These are phyloP conservation scores for Colletotrichum theobromicola DNA, from an alignment of 2,329 filamentous ascomycete species.

Conservation along the genomic window DNA sequence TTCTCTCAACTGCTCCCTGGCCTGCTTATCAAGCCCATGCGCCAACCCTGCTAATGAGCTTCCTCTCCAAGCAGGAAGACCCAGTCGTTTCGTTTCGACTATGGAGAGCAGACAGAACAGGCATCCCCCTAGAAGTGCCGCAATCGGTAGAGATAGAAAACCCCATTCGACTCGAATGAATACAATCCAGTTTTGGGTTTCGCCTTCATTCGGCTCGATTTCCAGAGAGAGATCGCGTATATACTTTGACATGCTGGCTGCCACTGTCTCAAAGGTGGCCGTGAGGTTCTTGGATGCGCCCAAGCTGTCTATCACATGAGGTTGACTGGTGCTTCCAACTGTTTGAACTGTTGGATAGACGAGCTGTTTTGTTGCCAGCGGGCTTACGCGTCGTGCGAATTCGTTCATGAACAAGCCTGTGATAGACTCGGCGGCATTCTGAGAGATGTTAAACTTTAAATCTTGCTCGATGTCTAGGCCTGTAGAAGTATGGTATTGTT, in stretches of 20 bases:
- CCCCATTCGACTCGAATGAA: not conserved
- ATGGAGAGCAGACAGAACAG: not conserved
- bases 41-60: not conserved
- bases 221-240: not conserved
- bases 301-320: not conserved
- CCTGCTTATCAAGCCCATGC: not conserved
- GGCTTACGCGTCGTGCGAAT: not conserved
- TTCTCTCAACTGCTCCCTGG: not conserved
- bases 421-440: not conserved
- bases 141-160: not conserved
- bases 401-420: not conserved
- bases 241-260: not conserved
- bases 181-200: not conserved
- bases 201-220: not conserved
- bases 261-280: not conserved
- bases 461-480: not conserved
- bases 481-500: not conserved
- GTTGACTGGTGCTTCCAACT: not conserved
- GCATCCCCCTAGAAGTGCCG: not conserved
- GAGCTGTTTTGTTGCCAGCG: not conserved
- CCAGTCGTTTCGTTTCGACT: not conserved
- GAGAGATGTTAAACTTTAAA: not conserved
- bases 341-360: not conserved
- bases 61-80: not conserved
- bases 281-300: not conserved